Base-by-base conservation (phyloP, 768 basidiomycete species). In the Grammothele lineata region DNA sequence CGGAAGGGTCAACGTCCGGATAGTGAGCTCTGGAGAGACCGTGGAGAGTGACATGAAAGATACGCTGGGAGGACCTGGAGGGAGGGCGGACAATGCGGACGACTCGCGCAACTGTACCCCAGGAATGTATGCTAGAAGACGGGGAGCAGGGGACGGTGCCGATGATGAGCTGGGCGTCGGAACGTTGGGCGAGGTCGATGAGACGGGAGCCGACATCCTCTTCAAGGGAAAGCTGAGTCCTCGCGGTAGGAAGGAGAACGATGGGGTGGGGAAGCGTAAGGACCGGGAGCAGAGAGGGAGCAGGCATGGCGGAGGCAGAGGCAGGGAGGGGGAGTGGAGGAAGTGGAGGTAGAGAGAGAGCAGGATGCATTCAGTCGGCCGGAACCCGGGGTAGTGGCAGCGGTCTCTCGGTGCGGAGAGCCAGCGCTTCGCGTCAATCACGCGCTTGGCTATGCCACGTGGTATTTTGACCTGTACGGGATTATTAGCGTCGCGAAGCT, bases 21-120 rank as follows among this genome's bases (percentile, higher is more conserved):
- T 89, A 70, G 45, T 76, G 76, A 18, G 91, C 66, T 39, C 89
- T 77, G 5, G 81, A 73, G 37, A 88, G 67, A 35, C 89, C 89
- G 36, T 85, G 84, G 10, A 92, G 72, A 9, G 82, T 81, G 43
- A 91, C 73, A 15, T 85, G 66, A 63, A 84, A 87, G 6, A 82
- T 75, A 49, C 84, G 77, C 41, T 72, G 70, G 10, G 74, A 67
- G 40, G 77, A 74, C 40, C 80, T 72, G 10, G 72, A 59, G 2
- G 78, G 70, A 0, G 89, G 81, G 18, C 80, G 76, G 33, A 83
- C 78, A 40, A 92, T 72, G 10, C 87, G 78, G 5, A 85, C 69
- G 34, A 92, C 75, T 25, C 85, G 80, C 9, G 87, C 84, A 9
- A 84, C 80, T 8, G 81, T 81, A 1, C 83, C 88, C 71, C 77